Evolutionary conservation across 352 stramenopile species (phyloP), one percentile per base, ranked within the genome.

Genomic region (Phytophthora fragariae): DNA sequence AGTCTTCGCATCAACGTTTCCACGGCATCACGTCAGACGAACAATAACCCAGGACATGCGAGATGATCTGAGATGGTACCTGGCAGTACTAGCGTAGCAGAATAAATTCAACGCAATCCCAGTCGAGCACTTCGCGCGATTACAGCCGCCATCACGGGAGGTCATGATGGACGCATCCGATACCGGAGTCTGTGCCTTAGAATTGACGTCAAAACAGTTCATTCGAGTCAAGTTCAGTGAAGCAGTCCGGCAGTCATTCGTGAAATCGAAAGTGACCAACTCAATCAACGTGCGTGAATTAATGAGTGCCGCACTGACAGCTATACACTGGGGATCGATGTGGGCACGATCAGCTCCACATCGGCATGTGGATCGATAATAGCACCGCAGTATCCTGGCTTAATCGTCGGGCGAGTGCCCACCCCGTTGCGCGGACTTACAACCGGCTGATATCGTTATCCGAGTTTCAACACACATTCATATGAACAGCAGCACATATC

Each of bases 121-220:
- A 8, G 57, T 72, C 3, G 49, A 62, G 4, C 50, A 60, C 53
- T 68, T 60, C 21, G 47, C 57, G 8, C 15, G 15, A 9, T 7
- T 62, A 4, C 24, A 57, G 14, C 9, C 21, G 2, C 50, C 65
- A 24, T 19, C 37, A 3, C 1, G 9, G 6, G 35, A 67, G 33
- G 57, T 72, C 1, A 21, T 62, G 5, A 72, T 72, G 57, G 65
- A 67, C 19, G 57, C 49, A 2, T 72, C 65, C 1, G 65, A 72
- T 21, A 61, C 37, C 1, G 65, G 57, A 1, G 4, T 64, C 4
- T 64, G 57, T 9, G 57, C 27, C 8, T n/a, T 64, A 11, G 57
- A 64, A 44, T 27, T 44, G 8, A 19, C 35, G 11, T 27, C 54
- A 3, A 54, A 55, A 11, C 39, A 64, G 27, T 64, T 44, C 35